phyloP scores from a whole-genome alignment of 2,329 filamentous ascomycete genomes.

The Camillea tinctor region DNA sequence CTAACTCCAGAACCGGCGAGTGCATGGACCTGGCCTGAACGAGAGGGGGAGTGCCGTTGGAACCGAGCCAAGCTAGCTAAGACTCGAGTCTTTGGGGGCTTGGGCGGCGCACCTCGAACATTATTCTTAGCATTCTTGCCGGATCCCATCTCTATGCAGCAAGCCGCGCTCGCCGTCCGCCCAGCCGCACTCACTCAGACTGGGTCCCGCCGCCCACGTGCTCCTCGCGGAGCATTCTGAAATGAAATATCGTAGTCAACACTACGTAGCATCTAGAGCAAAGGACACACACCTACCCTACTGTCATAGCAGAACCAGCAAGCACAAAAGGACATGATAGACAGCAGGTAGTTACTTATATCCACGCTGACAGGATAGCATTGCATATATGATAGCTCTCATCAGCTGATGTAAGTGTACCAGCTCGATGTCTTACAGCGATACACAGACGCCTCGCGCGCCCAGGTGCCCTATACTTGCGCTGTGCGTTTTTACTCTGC shows the following conservation, averaged over 20 bases:
- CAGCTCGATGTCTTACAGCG: not conserved
- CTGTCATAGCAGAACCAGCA: not conserved
- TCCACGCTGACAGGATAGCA: not conserved
- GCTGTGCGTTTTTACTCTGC: not conserved
- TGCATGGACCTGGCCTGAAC: constrained; percentile 5
- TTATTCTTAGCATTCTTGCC: not conserved
- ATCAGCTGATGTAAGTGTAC: constrained; percentile 1
- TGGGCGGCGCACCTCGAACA: not conserved
- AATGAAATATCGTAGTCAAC: not conserved
- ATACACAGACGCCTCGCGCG: not conserved
- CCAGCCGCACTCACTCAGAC: constrained; percentile 14
- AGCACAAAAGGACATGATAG: not conserved
- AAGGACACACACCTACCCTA: not conserved
- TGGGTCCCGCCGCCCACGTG: constrained; percentile 22
- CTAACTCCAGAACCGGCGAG: not conserved
- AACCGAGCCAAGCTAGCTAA: constrained; percentile 20
- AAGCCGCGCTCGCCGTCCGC: constrained; percentile 5
- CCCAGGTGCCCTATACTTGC: too few species aligned
- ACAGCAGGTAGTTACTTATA: not conserved
- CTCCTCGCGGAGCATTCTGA: constrained; percentile 7
- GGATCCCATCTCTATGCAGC: constrained; percentile 16
- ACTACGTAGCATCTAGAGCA: not conserved
- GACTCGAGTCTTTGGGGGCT: constrained; percentile 1
- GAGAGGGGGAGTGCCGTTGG: constrained; percentile 19
- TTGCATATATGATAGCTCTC: not conserved